Evolutionary conservation across 148 eudicot genomes (phyloP).

Genomic region (Nepenthes mirabilis): DNA sequence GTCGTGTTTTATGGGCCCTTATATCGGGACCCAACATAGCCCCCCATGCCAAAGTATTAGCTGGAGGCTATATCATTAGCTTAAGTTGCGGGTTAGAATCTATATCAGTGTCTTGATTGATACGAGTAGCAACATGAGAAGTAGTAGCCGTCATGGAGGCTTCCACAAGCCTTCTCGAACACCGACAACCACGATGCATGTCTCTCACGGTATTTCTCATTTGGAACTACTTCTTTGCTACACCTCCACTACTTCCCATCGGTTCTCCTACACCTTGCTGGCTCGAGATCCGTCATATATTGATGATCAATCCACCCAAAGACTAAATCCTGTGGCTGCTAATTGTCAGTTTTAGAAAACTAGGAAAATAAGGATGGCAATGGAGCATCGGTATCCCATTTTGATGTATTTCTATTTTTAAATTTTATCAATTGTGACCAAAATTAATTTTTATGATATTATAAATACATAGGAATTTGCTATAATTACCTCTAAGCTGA

Average conservation of each 20-base stretch:
- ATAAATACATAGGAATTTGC: too few species aligned
- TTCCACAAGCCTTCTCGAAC: constrained; percentile 95
- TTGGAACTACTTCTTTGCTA: constrained; percentile 22
- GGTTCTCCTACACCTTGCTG: constrained; percentile 62
- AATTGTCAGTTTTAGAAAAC: neutral
- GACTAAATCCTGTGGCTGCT: constrained; percentile 13
- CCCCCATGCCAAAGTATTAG: neutral
- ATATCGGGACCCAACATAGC: too few species aligned
- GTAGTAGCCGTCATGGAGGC: constrained; percentile 2
- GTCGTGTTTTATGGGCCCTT: too few species aligned
- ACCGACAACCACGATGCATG: constrained; percentile 56
- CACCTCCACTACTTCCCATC: constrained; percentile 80
- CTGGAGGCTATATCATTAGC: constrained; percentile 6
- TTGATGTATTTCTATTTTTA: too few species aligned
- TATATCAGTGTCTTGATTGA: neutral
- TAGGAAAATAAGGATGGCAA: too few species aligned
- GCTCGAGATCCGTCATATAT: constrained; percentile 28
- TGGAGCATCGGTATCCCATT: too few species aligned
- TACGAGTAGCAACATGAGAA: neutral
- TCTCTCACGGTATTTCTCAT: constrained; percentile 48
- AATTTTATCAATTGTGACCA: too few species aligned
- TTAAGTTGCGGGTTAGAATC: constrained; percentile 1
- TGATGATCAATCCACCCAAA: constrained; percentile 6
- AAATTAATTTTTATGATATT: too few species aligned
- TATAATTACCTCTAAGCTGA: too few species aligned